phyloP scores from a whole-genome alignment of 768 basidiomycete genomes.

The Nevesoporus exiguus region DNA sequence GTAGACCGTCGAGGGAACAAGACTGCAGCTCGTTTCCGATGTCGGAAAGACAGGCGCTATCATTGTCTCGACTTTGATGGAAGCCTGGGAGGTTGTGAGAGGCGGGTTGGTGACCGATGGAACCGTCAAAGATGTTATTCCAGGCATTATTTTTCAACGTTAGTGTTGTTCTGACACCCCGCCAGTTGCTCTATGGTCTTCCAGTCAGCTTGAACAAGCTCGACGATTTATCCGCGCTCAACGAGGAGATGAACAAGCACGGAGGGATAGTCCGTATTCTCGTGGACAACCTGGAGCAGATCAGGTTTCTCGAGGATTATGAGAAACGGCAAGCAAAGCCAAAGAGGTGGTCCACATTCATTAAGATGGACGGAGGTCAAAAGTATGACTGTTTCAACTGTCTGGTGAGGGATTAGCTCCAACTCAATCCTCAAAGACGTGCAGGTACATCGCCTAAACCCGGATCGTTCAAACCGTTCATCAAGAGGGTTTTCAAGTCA shows the following conservation, averaged over 20 bases:
- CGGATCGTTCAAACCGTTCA: constrained; percentile 50
- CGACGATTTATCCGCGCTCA: constrained; percentile 59
- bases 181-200: constrained; percentile 79
- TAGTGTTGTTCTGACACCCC: constrained; percentile 4
- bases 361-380: constrained; percentile 77
- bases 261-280: constrained; percentile 66
- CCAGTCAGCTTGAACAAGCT: constrained; percentile 71
- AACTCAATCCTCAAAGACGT: constrained; percentile 47
- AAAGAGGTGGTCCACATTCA: constrained; percentile 68
- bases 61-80: constrained; percentile 79
- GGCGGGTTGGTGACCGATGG: constrained; percentile 68
- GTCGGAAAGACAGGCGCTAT: constrained; percentile 56
- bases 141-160: background rate
- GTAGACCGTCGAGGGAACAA: constrained; percentile 73
- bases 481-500: constrained; percentile 52
- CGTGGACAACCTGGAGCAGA: constrained; percentile 73
- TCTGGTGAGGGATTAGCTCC: background rate
- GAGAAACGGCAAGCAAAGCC: constrained; percentile 40
- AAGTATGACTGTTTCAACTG: constrained; percentile 46
- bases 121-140: constrained; percentile 67
- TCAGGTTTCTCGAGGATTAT: constrained; percentile 59
- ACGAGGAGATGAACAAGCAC: constrained; percentile 49
- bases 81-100: constrained; percentile 71
- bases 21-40: constrained; percentile 59
- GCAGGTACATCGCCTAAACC: constrained; percentile 62